phyloP scores from a whole-genome alignment of 2,329 filamentous ascomycete genomes.

The Diaporthe longicolla region DNA sequence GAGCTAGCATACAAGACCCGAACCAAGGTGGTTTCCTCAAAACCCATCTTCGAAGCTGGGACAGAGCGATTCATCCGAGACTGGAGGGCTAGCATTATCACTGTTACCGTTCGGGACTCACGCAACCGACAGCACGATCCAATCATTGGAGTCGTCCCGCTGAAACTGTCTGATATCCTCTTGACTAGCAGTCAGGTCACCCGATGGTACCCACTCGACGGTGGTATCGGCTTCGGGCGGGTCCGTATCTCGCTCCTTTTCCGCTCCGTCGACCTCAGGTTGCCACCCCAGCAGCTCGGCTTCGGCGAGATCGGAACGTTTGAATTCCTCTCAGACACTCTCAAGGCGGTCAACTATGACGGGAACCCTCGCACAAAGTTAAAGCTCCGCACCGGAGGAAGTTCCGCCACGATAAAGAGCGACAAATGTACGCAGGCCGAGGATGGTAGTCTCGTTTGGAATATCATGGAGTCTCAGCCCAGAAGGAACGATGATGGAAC shows the following conservation, averaged over 20 bases:
- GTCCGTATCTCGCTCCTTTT: conserved; percentile 91
- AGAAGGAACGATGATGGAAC: conserved; percentile 51
- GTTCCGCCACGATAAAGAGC: conserved; percentile 77
- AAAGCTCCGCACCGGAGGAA: conserved; percentile 86
- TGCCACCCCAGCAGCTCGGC: conserved; percentile 88
- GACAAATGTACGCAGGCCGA: conserved; percentile 71
- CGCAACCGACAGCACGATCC: conserved; percentile 94
- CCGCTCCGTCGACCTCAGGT: conserved; percentile 86
- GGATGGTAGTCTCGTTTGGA: conserved; percentile 68
- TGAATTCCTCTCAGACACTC: conserved; percentile 81
- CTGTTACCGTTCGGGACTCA: conserved; percentile 88
- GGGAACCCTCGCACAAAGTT: conserved; percentile 80
- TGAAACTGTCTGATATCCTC: conserved; percentile 90
- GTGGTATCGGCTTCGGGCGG: conserved; percentile 92
- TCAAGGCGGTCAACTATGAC: conserved; percentile 75
- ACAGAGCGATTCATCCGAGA: conserved; percentile 94
- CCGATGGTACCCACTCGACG: conserved; percentile 96
- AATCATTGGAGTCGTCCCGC: conserved; percentile 89
- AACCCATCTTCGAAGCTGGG: conserved; percentile 97
- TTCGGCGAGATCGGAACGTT: conserved; percentile 95
- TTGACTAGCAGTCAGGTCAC: conserved; percentile 89
- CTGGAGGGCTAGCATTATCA: conserved; percentile 90
- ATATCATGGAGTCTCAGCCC: conserved; percentile 59
- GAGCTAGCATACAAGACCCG: conserved; percentile 93
- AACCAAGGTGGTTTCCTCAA: conserved; percentile 91